A percentile compares a stretch with the other conserved stretches of the same genome.
phyloP scores from a whole-genome alignment of 202 grass and related monocot species.

The Hordeum pubiflorum region DNA sequence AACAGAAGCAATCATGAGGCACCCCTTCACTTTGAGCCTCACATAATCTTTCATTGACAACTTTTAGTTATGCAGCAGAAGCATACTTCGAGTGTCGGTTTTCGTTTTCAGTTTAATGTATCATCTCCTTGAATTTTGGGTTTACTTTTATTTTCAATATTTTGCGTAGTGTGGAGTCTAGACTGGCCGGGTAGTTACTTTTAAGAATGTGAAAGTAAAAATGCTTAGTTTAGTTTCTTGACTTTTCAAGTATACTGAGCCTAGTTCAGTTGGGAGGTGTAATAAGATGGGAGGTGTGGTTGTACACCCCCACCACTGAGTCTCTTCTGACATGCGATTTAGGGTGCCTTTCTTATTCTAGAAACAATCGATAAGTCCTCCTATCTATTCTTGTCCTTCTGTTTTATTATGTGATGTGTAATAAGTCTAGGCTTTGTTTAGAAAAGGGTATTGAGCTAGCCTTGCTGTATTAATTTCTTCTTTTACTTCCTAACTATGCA shows the following conservation, averaged over 20 bases:
- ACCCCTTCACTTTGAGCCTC: not conserved
- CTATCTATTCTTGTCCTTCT: not conserved
- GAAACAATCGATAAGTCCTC: not conserved
- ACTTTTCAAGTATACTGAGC: not conserved
- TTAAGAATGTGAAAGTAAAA: not conserved
- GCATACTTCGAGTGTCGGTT: not conserved
- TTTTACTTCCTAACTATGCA: slow-evolving; percentile 23
- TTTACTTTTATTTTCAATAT: not conserved
- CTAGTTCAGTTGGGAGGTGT: not conserved
- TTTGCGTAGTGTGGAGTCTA: not conserved
- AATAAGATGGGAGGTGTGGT: not conserved
- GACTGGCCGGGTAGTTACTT: not conserved
- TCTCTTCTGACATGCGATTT: not conserved
- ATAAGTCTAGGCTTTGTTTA: not conserved
- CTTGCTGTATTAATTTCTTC: not conserved
- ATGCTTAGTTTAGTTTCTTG: not conserved
- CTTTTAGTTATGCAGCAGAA: not conserved
- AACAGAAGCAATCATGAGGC: not conserved
- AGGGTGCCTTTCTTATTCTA: not conserved
- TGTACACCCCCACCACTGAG: not conserved
- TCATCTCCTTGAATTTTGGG: not conserved
- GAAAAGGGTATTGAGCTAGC: not conserved
- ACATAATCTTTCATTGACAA: not conserved
- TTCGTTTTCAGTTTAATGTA: not conserved
- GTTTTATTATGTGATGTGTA: not conserved